phyloP scores from a whole-genome alignment of 768 basidiomycete genomes.

The Lactarius indigo region DNA sequence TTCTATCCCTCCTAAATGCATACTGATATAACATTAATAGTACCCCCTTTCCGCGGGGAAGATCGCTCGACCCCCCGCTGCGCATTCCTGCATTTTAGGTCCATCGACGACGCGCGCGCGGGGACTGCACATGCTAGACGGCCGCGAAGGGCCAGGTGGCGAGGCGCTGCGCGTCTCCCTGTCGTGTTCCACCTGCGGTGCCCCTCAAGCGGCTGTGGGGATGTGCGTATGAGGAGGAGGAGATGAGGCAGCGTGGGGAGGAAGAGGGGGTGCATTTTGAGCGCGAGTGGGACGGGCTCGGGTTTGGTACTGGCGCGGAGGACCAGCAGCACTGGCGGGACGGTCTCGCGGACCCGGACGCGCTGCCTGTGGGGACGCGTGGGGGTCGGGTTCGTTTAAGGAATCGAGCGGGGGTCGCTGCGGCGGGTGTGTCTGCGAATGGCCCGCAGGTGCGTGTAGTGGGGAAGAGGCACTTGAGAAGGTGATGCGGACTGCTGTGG shows the following conservation, averaged over 20 bases:
- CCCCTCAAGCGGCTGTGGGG: neutral
- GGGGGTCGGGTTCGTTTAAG: constrained; percentile 1
- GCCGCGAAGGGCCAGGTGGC: neutral
- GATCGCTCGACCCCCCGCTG: neutral
- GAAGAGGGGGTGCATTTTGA: neutral
- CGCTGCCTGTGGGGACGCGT: constrained; percentile 2
- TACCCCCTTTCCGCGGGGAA: constrained; percentile 7
- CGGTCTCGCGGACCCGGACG: neutral
- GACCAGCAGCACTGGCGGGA: neutral
- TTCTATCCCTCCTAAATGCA: too few species aligned
- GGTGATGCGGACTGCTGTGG: neutral
- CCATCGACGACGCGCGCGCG: constrained; percentile 1
- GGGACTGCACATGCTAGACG: neutral
- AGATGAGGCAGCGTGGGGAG: neutral
- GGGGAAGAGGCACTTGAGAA: neutral
- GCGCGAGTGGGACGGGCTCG: constrained; percentile 1
- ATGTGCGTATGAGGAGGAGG: neutral
- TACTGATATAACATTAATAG: neutral
- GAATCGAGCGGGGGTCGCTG: neutral
- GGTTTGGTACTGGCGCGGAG: constrained; percentile 6
- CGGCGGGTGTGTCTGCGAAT: too few species aligned
- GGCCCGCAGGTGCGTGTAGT: neutral
- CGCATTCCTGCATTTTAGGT: neutral
- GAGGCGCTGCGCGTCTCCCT: constrained; percentile 1
- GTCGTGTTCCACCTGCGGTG: neutral